Evolutionary conservation across 2,329 filamentous ascomycete species (phyloP).

Genomic region (Pseudogymnoascus sp.): DNA sequence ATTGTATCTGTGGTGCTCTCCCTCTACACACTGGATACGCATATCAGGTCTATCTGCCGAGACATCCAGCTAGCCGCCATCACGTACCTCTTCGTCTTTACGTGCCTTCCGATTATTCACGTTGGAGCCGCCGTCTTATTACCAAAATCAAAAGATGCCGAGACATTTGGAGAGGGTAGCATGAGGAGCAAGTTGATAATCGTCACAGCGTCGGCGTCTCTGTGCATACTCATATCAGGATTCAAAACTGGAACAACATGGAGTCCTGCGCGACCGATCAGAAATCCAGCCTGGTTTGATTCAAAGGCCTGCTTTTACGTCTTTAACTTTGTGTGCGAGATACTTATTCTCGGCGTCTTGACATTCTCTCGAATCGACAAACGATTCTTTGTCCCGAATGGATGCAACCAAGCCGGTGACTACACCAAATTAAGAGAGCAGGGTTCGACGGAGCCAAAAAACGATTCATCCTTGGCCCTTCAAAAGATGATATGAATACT

Average conservation of each 20-base stretch:
- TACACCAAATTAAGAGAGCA: conserved; percentile 22
- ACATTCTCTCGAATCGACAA: conserved; percentile 59
- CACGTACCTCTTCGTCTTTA: conserved; percentile 53
- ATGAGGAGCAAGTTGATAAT: conserved; percentile 56
- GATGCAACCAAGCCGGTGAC: conserved; percentile 47
- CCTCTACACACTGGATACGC: conserved; percentile 52
- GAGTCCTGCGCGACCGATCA: conserved; percentile 37
- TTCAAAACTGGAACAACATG: conserved; percentile 57
- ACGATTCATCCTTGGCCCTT: background rate
- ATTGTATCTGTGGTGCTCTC: conserved; percentile 54
- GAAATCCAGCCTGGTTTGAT: conserved; percentile 57
- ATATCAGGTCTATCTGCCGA: conserved; percentile 43
- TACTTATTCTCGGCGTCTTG: conserved; percentile 59
- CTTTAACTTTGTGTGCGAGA: conserved; percentile 66
- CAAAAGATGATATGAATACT: background rate
- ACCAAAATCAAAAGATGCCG: conserved; percentile 35
- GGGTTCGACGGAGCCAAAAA: conserved; percentile 1
- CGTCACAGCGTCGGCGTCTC: conserved; percentile 44
- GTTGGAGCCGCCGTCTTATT: conserved; percentile 41
- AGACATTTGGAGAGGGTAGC: conserved; percentile 56
- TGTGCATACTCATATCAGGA: conserved; percentile 58
- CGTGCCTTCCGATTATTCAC: conserved; percentile 53
- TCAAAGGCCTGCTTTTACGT: conserved; percentile 63
- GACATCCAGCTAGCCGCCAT: conserved; percentile 53
- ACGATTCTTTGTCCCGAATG: conserved; percentile 65